phyloP scores from a whole-genome alignment of 2,329 filamentous ascomycete species.

The Colletotrichum neosansevieriae region DNA sequence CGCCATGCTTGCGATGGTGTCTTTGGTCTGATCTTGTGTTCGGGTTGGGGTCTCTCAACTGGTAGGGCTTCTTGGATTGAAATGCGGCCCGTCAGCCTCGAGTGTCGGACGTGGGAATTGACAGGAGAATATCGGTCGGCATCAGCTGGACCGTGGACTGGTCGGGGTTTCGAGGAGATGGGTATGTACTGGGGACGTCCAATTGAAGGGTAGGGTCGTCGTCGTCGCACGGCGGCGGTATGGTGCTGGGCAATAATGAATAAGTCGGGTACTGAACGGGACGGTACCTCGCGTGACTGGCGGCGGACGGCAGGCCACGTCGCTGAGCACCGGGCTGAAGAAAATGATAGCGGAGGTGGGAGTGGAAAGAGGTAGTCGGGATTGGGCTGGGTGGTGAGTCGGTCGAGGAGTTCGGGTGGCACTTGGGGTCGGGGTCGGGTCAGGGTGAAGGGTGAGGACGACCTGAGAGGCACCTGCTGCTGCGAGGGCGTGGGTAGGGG shows the following conservation, averaged over 20 bases:
- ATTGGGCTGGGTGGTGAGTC: constrained; percentile 27
- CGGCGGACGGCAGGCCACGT: constrained; percentile 33
- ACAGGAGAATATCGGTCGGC: constrained; percentile 40
- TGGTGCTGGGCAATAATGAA: constrained; percentile 35
- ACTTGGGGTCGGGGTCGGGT: constrained; percentile 33
- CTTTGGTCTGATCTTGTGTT: constrained; percentile 22
- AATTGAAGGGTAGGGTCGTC: constrained; percentile 27
- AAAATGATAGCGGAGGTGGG: constrained; percentile 30
- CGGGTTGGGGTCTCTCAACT: constrained; percentile 40
- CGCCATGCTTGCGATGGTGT: constrained; percentile 51
- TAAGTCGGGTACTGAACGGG: constrained; percentile 31
- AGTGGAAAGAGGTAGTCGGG: constrained; percentile 11
- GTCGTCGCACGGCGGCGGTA: constrained; percentile 39
- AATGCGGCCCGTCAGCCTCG: constrained; percentile 40
- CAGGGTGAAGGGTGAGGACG: constrained; percentile 20
- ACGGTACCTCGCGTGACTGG: constrained; percentile 38
- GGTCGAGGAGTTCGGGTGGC: constrained; percentile 21
- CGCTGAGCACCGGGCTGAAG: constrained; percentile 37
- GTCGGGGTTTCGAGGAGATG: constrained; percentile 28
- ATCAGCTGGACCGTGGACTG: constrained; percentile 40
- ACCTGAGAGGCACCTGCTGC: constrained; percentile 23
- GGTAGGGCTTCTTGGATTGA: constrained; percentile 25
- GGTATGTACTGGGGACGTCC: constrained; percentile 35
- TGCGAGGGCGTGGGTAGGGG: constrained; percentile 17
- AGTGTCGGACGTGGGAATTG: constrained; percentile 39